Base-by-base conservation (phyloP, 257 asterid genomes). In the Leonotis leonurus region DNA sequence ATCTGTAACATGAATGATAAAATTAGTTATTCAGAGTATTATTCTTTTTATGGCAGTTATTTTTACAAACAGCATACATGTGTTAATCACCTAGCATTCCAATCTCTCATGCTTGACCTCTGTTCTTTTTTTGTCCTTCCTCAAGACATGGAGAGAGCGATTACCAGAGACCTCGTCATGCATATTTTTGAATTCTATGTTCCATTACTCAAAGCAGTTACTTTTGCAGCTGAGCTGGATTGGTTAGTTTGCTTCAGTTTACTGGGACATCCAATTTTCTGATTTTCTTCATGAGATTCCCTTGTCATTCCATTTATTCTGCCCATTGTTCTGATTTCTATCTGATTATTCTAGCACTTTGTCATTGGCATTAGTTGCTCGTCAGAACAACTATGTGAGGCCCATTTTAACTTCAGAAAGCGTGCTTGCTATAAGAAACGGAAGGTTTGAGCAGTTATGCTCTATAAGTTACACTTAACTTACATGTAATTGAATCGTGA, bases 101-200 rank as follows among this genome's bases (percentile, higher is more conserved):
- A 17, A 14, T 48, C 4, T 32, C 21, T 55, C 57, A 51, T 59
- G 55, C 52, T 46, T 32, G 40, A 70, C 14, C 43, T 54, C 48
- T 59, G 36, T 57, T 48, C 22, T 36, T 46, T 18, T n/a, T 3
- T 24, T 56, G 68, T 25, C 29, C 60, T 60, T 70, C n/a, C n/a
- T 27, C 60, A 72, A 92, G 97, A 93, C 71, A 93, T 93, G 99
- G 99, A 93, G 83, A 87, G 99, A 74, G 97, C 95, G 73, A 85
- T 92, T 40, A 85, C 82, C 65, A 80, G 96, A 78, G 97, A 92
- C 81, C 84, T 92, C 48, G 88, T 87, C 69, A 60, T 76, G 12
- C 99, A 75, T 54, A 81, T 89, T 77, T 95, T 89, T 67, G 89
- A 86, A 50, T 87, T 81, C 73, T 79, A 88, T 35, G 80, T 67